phyloP scores from a whole-genome alignment of 1,284 basidiomycete species.

The Apiotrichum veenhuisii region DNA sequence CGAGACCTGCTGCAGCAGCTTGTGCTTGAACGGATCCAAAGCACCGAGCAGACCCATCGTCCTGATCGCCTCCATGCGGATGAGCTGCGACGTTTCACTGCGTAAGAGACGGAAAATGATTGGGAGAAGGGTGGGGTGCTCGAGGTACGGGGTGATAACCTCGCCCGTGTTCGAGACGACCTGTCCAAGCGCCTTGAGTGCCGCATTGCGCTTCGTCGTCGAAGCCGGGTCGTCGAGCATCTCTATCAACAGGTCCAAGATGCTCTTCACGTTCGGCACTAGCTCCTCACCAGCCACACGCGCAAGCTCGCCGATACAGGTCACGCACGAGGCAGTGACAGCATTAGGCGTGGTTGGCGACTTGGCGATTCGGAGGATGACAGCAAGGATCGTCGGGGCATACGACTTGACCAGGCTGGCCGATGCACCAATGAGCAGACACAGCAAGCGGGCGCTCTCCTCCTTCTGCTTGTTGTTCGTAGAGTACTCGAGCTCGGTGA shows the following conservation, averaged over 20 bases:
- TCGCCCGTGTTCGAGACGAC: conserved; percentile 94
- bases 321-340: conserved; percentile 88
- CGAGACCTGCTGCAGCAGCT: conserved; percentile 71
- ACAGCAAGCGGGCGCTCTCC: conserved; percentile 84
- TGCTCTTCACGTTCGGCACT: conserved; percentile 71
- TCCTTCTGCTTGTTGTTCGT: conserved; percentile 80
- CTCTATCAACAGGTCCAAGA: conserved; percentile 86
- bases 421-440: conserved; percentile 81
- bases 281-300: conserved; percentile 93
- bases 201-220: conserved; percentile 78
- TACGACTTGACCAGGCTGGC: conserved; percentile 95
- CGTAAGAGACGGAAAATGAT: conserved; percentile 81
- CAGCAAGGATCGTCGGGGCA: conserved; percentile 90
- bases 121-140: conserved; percentile 86
- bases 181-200: conserved; percentile 88
- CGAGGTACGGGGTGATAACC: conserved; percentile 84
- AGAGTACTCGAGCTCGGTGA: conserved; percentile 97
- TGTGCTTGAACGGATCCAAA: conserved; percentile 93
- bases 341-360: conserved; percentile 79
- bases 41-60: conserved; percentile 96
- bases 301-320: conserved; percentile 91
- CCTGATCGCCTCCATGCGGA: conserved; percentile 84
- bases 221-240: conserved; percentile 82
- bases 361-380: conserved; percentile 71
- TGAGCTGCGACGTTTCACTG: conserved; percentile 69